Conservation (phyloP, 1,284 basidiomycete species). For the Sanghuangporus weigelae region DNA sequence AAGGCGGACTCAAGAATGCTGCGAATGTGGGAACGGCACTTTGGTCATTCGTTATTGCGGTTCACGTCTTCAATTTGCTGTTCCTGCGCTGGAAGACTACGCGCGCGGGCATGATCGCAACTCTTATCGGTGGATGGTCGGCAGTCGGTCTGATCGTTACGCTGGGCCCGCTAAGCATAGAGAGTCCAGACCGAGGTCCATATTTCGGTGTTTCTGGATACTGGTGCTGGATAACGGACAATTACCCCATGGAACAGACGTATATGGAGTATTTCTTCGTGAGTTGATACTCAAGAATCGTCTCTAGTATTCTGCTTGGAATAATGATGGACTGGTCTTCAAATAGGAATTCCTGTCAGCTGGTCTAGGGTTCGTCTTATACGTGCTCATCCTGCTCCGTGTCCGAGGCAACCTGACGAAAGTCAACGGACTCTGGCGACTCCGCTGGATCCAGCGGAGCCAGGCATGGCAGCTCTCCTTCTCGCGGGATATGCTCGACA, state of each 20-base stretch:
- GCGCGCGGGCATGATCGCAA: slow-evolving; percentile 23
- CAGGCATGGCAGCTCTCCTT: slow-evolving; percentile 27
- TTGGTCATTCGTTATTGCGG: slow-evolving; percentile 36
- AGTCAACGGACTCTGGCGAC: slow-evolving; percentile 25
- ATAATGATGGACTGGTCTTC: too few species aligned
- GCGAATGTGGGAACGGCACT: slow-evolving; percentile 40
- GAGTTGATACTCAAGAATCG: slow-evolving; percentile 20
- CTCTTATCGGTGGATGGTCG: slow-evolving; percentile 33
- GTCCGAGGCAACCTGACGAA: slow-evolving; percentile 30
- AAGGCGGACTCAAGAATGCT: slow-evolving; percentile 40
- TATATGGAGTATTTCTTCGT: slow-evolving; percentile 46
- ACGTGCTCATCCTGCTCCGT: slow-evolving; percentile 29
- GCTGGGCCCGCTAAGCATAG: slow-evolving; percentile 34
- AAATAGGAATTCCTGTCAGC: slow-evolving; percentile 31
- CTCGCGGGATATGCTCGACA: slow-evolving; percentile 26
- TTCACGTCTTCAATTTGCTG: slow-evolving; percentile 39
- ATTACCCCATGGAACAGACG: slow-evolving; percentile 36
- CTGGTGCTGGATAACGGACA: slow-evolving; percentile 43
- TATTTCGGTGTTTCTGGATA: slow-evolving; percentile 41
- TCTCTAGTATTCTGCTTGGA: neutral
- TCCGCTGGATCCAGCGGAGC: slow-evolving; percentile 23
- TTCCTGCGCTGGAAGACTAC: slow-evolving; percentile 32
- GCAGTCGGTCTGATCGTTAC: slow-evolving; percentile 29
- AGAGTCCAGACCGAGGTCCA: slow-evolving; percentile 29
- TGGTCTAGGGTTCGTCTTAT: slow-evolving; percentile 28